Percentiles rank a stretch among this genome's conserved stretches.
Conservation (phyloP, 2,329 filamentous ascomycete species). For the Stromatinia cepivora region DNA sequence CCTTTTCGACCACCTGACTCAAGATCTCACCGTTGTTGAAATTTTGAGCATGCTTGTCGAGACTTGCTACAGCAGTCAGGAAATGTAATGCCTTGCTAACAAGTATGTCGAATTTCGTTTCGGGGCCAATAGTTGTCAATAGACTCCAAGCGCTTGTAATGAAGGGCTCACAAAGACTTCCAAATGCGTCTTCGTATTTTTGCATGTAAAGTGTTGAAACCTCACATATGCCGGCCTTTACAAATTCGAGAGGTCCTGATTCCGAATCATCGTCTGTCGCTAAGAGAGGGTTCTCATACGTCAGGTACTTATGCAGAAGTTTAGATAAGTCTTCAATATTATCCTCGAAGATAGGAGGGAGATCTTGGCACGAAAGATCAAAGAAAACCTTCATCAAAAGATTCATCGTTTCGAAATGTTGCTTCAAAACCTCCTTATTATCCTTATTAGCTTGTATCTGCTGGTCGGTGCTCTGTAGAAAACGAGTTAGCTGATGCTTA, state of each 20-base stretch:
- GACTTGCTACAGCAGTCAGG: constrained; percentile 82
- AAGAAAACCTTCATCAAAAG: constrained; percentile 90
- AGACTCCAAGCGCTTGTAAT: constrained; percentile 89
- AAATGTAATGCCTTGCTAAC: constrained; percentile 96
- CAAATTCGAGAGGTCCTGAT: constrained; percentile 77
- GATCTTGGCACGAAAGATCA: constrained; percentile 95
- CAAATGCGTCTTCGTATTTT: constrained; percentile 96
- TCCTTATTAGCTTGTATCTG: constrained; percentile 72
- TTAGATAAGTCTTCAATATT: constrained; percentile 74
- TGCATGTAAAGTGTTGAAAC: constrained; percentile 84
- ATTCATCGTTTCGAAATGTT: constrained; percentile 82
- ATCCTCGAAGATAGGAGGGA: constrained; percentile 92
- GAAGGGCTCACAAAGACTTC: constrained; percentile 75
- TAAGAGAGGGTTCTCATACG: constrained; percentile 81
- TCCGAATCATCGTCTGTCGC: constrained; percentile 88
- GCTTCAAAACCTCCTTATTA: constrained; percentile 72
- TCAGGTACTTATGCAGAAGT: constrained; percentile 88
- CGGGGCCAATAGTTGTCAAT: constrained; percentile 78
- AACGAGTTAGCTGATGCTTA: constrained; percentile 24
- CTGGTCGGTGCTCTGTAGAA: constrained; percentile 60
- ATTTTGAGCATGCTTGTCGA: constrained; percentile 72
- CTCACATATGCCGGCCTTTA: constrained; percentile 93
- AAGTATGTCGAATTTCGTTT: constrained; percentile 91
- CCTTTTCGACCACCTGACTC: constrained; percentile 89
- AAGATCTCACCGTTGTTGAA: constrained; percentile 84